Base-by-base conservation (phyloP, 306 rosid species). In the Dryas drummondii region DNA sequence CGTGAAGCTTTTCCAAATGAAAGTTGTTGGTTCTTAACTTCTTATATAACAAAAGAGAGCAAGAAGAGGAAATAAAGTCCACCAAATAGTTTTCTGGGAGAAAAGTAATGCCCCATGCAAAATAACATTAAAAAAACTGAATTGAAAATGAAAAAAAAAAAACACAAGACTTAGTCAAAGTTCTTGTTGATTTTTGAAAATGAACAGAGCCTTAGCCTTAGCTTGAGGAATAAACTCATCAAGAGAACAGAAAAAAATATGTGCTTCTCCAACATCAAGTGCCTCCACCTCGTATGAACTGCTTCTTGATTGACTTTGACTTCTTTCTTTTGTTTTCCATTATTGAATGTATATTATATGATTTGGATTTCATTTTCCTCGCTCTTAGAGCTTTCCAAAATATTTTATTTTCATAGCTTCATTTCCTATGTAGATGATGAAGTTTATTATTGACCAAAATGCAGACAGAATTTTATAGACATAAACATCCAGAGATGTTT, bases 1-100 rank as follows among this genome's bases (percentile, higher is more conserved):
- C 32, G 10, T 50, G n/a, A 47, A 80, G 56, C 57, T 75, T 80
- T 54, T 56, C 11, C 7, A 84, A 62, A 61, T 56, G 74, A 80
- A 49, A 16, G 32, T 66, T 40, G 11, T 7, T 16, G 67, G 69
- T 27, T 67, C 40, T 14, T 54, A 22, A 22, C 22, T 22, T 22
- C 22, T 22, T 22, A 17, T 48, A 7, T 60, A n/a, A 45, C 4
- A 76, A 57, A 74, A 6, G 5, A n/a, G 48, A 15, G 60, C 51
- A 37, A 48, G 40, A 70, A 32, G 3, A n/a, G 48, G 15, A 37
- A n/a, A 32, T 6, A 5, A 22, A 6, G 57, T 32, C 22, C 22
- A 22, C 51, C 22, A 40, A 7, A 8, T 1, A 5, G 17, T 32
- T 37, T 45, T 22, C 22, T 22, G 22, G 22, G 22, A 22, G 22